Conservation (phyloP, 2,329 filamentous ascomycete genomes). For the Ustilaginoidea virens region DNA sequence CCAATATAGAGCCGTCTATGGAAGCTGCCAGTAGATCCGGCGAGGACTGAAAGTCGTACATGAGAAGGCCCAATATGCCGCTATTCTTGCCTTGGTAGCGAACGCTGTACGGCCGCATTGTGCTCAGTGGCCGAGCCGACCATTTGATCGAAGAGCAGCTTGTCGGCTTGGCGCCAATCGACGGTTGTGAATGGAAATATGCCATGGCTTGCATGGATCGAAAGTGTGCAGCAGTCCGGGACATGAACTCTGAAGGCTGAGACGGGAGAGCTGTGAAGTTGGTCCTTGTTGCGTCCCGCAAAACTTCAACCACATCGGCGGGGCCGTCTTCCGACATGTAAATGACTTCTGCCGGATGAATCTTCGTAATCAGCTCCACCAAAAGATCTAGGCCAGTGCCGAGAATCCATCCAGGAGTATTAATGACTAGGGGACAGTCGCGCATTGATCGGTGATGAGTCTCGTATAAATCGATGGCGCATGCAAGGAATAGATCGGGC, state of each 20-base stretch:
- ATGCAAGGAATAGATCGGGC: constrained; percentile 49
- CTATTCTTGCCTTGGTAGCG: constrained; percentile 33
- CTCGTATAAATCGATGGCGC: constrained; percentile 45
- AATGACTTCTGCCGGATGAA: constrained; percentile 45
- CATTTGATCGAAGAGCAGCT: constrained; percentile 21
- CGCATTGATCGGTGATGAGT: constrained; percentile 34
- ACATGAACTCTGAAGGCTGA: constrained; percentile 36
- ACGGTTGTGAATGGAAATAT: constrained; percentile 48
- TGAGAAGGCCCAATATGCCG: constrained; percentile 50
- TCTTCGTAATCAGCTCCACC: constrained; percentile 34
- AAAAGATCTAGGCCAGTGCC: constrained; percentile 55
- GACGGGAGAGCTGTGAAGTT: constrained; percentile 41
- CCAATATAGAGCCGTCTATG: constrained; percentile 56
- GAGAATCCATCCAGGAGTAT: constrained; percentile 60
- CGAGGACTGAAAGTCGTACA: constrained; percentile 49
- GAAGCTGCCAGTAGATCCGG: constrained; percentile 44
- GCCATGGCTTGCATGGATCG: constrained; percentile 65
- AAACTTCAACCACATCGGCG: constrained; percentile 36
- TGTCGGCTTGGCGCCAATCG: not conserved
- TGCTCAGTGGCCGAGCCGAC: constrained; percentile 38
- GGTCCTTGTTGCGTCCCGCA: constrained; percentile 28
- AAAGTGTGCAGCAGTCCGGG: constrained; percentile 48
- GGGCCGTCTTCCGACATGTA: constrained; percentile 54
- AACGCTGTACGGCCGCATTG: constrained; percentile 44
- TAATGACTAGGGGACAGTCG: constrained; percentile 47